A percentile compares a stretch with the other conserved stretches of the same genome.
Evolutionary conservation across 2,329 filamentous ascomycete species (phyloP).

Genomic region (Zymoseptoria brevis): DNA sequence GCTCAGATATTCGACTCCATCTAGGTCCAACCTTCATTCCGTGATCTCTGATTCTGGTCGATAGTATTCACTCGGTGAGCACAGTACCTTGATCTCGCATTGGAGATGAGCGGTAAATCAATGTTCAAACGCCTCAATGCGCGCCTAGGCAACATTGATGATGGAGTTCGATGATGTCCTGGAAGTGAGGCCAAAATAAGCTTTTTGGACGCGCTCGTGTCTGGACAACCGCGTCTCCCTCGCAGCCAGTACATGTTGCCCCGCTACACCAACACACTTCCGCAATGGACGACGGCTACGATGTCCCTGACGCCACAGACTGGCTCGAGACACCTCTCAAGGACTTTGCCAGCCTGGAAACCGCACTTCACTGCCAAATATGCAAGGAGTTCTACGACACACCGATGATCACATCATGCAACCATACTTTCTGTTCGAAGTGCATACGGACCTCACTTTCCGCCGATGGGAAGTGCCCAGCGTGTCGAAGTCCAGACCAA

Average conservation of each 20-base stretch:
- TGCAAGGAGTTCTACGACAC: conserved; percentile 97
- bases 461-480: conserved; percentile 76
- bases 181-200: neutral
- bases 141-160: too few relatives aligned
- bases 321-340: conserved; percentile 67
- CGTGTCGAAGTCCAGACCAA: conserved; percentile 71
- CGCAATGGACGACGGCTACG: conserved; percentile 23
- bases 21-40: too few relatives aligned
- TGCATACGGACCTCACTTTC: conserved; percentile 85
- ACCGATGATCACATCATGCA: conserved; percentile 90
- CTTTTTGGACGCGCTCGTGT: neutral
- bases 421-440: conserved; percentile 91
- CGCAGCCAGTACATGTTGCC: neutral
- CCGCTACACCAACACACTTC: neutral
- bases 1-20: too few relatives aligned
- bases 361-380: conserved; percentile 84
- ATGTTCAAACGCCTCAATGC: too few relatives aligned
- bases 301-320: conserved; percentile 70
- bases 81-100: too few relatives aligned
- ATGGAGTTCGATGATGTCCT: too few relatives aligned
- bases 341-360: conserved; percentile 64
- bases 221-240: neutral
- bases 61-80: too few relatives aligned
- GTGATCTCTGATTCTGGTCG: too few relatives aligned
- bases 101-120: too few relatives aligned